Base-by-base conservation (phyloP, 2,329 filamentous ascomycete species). In the Colletotrichum caudatum region DNA sequence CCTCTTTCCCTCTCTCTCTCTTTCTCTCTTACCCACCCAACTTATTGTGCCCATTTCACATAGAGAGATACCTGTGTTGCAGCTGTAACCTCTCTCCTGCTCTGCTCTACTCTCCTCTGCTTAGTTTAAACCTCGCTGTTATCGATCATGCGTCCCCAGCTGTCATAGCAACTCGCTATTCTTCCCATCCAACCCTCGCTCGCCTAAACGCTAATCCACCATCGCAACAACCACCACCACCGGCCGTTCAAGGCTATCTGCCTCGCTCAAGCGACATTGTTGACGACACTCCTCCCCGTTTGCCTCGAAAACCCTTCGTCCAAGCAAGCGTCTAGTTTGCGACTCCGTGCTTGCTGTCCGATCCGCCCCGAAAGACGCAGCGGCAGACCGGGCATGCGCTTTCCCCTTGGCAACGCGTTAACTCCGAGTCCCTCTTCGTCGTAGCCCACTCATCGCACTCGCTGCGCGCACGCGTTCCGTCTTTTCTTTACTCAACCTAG, bases 111-210 rank as follows among this genome's bases (percentile, higher is more conserved):
- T 29, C 29, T 29, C 18, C 61, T 14, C 9, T 54, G 9, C 35
- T 44, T 46, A 60, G 44, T 46, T 54, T 26, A 46, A 54, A 23
- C 35, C 61, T 16, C 4, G n/a, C 46, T 29, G 35, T 26, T 14
- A 41, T 70, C 35, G 53, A 71, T 64, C 69, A 71, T 71, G 69
- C 69, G 64, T 71, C 44, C 68, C n/a, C 69, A 69, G 67, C 44
- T 69, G 18, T 48, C 69, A 64, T 71, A 71, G 65, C 69, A 64
- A 53, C 59, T 64, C 59, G 64, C 51, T 50, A 44, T 41, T 57
- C 51, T 64, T 66, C 61, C 11, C 18, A 59, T 54, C 69, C 23
- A 53, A 53, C 16, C 39, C 63, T 58, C 16, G 46, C 53, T 53
- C 54, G 44, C 54, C 20, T 23, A 48, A 60, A 23, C 26, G 46